phyloP scores from a whole-genome alignment of 169 alveolate species.

The Sarcocystis neurona region DNA sequence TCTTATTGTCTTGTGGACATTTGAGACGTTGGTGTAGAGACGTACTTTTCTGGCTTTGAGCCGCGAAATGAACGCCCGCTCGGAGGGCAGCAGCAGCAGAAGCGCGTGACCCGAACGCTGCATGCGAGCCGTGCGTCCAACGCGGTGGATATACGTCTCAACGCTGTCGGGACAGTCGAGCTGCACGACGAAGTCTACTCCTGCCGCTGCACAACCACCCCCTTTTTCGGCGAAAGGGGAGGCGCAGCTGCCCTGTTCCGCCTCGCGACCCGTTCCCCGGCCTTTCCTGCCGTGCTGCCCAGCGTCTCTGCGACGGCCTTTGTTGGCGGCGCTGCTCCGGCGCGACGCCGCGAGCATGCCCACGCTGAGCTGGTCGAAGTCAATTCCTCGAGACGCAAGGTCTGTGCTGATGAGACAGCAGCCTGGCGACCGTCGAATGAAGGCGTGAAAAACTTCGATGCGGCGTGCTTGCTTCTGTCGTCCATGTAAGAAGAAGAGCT shows the following conservation, averaged over 20 bases:
- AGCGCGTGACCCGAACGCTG: slow-evolving; percentile 86
- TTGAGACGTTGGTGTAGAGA: too few relatives aligned
- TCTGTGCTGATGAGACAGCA: slow-evolving; percentile 87
- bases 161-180: slow-evolving; percentile 93
- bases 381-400: slow-evolving; percentile 95
- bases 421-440: slow-evolving; percentile 88
- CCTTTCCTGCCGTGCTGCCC: neutral
- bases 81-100: slow-evolving; percentile 71
- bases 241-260: neutral
- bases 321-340: too few relatives aligned
- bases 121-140: slow-evolving; percentile 94
- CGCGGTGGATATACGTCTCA: slow-evolving; percentile 93
- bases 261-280: neutral
- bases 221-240: too few relatives aligned
- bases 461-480: slow-evolving; percentile 94
- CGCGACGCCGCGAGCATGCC: too few relatives aligned
- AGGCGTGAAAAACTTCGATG: slow-evolving; percentile 90
- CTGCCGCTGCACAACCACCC: too few relatives aligned
- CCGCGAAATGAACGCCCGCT: slow-evolving; percentile 40
- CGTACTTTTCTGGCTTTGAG: slow-evolving; percentile 39
- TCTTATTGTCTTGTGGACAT: too few relatives aligned
- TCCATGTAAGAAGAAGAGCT: slow-evolving; percentile 91
- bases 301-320: too few relatives aligned
- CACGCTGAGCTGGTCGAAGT: slow-evolving; percentile 88
- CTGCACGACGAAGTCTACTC: slow-evolving; percentile 58